Conservation (phyloP, 2,329 filamentous ascomycete species). For the Penicillium sp. region DNA sequence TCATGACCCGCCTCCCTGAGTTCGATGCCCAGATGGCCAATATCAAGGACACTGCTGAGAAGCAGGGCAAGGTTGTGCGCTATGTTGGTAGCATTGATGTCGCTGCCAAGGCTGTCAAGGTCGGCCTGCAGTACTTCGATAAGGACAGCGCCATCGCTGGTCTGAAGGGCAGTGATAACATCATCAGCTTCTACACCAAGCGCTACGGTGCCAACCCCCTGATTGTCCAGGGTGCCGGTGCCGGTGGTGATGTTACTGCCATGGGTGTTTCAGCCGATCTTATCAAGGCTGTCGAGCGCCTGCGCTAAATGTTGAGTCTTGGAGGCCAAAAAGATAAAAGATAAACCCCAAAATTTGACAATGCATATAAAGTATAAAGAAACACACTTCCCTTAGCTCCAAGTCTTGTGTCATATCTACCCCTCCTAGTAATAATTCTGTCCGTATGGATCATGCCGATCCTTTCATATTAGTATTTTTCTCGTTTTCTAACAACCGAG, state of each 20-base stretch:
- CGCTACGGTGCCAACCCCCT: constrained; percentile 87
- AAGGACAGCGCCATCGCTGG: constrained; percentile 87
- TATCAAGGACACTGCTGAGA: constrained; percentile 79
- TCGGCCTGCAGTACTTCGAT: constrained; percentile 87
- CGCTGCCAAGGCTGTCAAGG: constrained; percentile 76
- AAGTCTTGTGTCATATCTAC: neutral
- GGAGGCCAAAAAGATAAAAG: neutral
- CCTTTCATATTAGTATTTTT: too few species aligned
- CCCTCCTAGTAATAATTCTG: too few species aligned
- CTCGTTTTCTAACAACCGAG: too few species aligned
- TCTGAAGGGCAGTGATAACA: constrained; percentile 96
- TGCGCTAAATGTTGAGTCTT: constrained; percentile 48
- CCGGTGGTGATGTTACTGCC: constrained; percentile 91
- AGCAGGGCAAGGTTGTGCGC: constrained; percentile 84
- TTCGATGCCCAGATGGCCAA: constrained; percentile 91
- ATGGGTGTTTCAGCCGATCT: constrained; percentile 97
- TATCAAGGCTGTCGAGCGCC: constrained; percentile 78
- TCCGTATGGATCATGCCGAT: too few species aligned
- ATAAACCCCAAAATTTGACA: neutral
- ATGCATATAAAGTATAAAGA: neutral
- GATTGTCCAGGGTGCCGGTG: constrained; percentile 91
- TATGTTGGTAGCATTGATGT: constrained; percentile 95
- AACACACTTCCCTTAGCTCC: neutral
- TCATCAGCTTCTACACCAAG: constrained; percentile 98
- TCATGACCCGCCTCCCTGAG: constrained; percentile 73